These are phyloP conservation scores for Agaricus blazei DNA, from an alignment of 768 basidiomycete genomes.

Conservation along the genomic window DNA sequence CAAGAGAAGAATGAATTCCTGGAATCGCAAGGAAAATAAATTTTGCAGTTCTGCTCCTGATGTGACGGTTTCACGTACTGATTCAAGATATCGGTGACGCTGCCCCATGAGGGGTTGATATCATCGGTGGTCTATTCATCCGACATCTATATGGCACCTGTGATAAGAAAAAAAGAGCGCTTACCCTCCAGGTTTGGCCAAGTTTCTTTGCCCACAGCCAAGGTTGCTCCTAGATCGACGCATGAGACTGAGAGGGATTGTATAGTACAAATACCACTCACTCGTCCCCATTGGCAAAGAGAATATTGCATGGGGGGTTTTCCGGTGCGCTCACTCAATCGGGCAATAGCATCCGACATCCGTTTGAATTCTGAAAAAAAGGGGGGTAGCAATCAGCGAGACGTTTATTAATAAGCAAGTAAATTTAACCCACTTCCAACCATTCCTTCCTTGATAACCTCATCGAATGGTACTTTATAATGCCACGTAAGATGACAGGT, in stretches of 20 bases:
- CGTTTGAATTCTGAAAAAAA: constrained; percentile 44
- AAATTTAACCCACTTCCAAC: constrained; percentile 39
- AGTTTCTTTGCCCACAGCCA: constrained; percentile 58
- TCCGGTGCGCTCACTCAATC: constrained; percentile 40
- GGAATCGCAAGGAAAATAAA: neutral
- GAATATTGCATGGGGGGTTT: constrained; percentile 55
- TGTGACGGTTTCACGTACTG: constrained; percentile 27
- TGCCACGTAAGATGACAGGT: neutral
- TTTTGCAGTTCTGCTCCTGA: neutral
- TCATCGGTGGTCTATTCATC: constrained; percentile 42
- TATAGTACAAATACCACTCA: constrained; percentile 20
- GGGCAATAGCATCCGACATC: constrained; percentile 55
- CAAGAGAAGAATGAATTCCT: constrained; percentile 64
- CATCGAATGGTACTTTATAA: constrained; percentile 47
- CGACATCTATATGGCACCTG: neutral
- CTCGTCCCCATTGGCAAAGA: constrained; percentile 65
- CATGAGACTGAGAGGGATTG: too few relatives aligned
- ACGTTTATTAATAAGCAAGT: neutral
- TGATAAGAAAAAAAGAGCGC: constrained; percentile 12
- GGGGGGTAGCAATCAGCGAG: neutral
- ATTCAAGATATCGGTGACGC: constrained; percentile 49
- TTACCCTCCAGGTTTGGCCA: constrained; percentile 65
- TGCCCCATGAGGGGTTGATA: constrained; percentile 47
- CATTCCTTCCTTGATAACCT: constrained; percentile 49
- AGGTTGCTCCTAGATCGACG: constrained; percentile 40